Conservation (phyloP, 805 yeast species). For the Candida manassasensis region DNA sequence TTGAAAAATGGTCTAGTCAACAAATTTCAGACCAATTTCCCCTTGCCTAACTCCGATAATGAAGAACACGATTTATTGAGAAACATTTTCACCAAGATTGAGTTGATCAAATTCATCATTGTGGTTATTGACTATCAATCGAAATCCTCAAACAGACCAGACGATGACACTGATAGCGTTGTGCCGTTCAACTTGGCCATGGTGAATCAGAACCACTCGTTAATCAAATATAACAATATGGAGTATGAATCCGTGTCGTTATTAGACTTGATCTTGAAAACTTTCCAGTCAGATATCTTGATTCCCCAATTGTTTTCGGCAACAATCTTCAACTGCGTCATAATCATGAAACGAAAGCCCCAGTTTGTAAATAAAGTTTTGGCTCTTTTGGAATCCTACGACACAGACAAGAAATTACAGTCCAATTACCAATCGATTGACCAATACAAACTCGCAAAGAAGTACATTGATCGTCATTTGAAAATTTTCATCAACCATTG, state of each 20-base stretch:
- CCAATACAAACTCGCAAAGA: constrained; percentile 50
- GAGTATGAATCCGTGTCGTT: constrained; percentile 67
- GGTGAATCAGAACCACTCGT: constrained; percentile 58
- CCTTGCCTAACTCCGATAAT: constrained; percentile 44
- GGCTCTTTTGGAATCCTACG: constrained; percentile 56
- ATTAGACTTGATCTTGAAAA: constrained; percentile 58
- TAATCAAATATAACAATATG: constrained; percentile 49
- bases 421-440: constrained; percentile 43
- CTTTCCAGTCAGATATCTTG: constrained; percentile 51
- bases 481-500: constrained; percentile 40
- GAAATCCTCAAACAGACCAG: constrained; percentile 31
- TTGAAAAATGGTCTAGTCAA: constrained; percentile 58
- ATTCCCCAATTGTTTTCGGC: constrained; percentile 60
- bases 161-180: not conserved
- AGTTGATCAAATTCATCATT: constrained; percentile 66
- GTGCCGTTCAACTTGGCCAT: constrained; percentile 41
- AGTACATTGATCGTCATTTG: constrained; percentile 60
- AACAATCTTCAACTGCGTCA: constrained; percentile 57
- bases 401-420: constrained; percentile 50
- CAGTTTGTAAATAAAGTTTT: constrained; percentile 55
- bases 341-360: constrained; percentile 64
- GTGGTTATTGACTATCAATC: constrained; percentile 42
- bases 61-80: constrained; percentile 47
- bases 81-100: constrained; percentile 57
- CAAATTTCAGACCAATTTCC: constrained; percentile 55